Conservation (phyloP, 129 eudicot species). For the Chrysanthemum lavandulifolium region DNA sequence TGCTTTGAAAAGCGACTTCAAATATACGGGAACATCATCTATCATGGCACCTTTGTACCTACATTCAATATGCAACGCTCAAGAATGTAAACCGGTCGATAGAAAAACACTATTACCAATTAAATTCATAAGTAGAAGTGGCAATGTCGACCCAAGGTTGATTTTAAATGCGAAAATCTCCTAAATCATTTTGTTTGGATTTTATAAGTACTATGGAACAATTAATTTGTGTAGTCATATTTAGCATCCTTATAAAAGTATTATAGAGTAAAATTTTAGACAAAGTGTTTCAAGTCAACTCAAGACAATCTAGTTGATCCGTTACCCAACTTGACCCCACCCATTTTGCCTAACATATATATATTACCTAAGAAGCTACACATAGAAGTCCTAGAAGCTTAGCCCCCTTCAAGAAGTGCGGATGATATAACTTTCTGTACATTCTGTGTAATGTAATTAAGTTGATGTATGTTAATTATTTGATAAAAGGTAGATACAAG, state of each 20-base stretch:
- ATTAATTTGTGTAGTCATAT: no score
- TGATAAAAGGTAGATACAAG: background rate
- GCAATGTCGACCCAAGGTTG: background rate
- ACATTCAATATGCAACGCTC: background rate
- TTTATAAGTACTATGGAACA: no score
- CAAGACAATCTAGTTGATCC: background rate
- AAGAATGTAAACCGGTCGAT: background rate
- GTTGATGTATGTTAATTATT: slow-evolving; percentile 1
- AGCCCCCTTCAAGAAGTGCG: slow-evolving; percentile 79
- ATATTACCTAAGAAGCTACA: slow-evolving; percentile 81
- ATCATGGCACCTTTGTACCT: slow-evolving; percentile 94
- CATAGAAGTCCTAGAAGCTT: slow-evolving; percentile 71
- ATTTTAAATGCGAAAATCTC: no score
- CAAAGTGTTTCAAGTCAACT: background rate
- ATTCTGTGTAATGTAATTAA: slow-evolving; percentile 51
- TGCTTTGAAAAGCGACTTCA: slow-evolving; percentile 90
- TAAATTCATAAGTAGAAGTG: background rate
- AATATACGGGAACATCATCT: slow-evolving; percentile 93
- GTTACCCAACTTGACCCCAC: background rate
- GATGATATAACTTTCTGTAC: slow-evolving; percentile 81
- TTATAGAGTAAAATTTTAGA: no score
- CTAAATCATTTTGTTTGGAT: no score
- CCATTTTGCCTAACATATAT: background rate
- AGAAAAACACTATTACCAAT: background rate
- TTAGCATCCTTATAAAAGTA: no score